Evolutionary conservation across 768 basidiomycete species (phyloP), one percentile per base, ranked within the genome.

Genomic region (Pleurotus tuoliensis): DNA sequence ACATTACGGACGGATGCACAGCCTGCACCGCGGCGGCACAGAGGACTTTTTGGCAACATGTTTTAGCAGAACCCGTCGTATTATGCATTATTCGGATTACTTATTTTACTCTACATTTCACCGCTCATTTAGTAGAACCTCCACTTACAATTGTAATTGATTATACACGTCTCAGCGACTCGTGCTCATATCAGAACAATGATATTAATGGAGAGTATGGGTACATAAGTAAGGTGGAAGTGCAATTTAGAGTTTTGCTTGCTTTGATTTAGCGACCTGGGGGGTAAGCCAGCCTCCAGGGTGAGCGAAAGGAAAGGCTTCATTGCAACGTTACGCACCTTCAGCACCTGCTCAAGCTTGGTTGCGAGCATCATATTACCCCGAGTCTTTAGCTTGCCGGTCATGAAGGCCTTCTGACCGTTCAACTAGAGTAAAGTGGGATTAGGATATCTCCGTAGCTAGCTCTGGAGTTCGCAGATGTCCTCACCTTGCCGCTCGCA

Each of bases 361-460:
- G 92, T 95, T 1, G 90, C 92, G 59, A 95, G 82, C 92, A 95
- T 94, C 71, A 94, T 85, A 73, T 94, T 94, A 55, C 92, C 93
- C 69, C 82, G 88, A 13, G 90, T 88, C 82, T 95, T 96, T 49
- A 97, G 82, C 67, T 91, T 90, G 25, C 94, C 94, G 5, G 90
- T 91, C 90, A 98, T 92, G 76, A 94, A 97, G 18, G 94, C 94
- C 68, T 94, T 94, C 73, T 97, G 94, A 16, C 92, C 94, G 63
- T 90, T 92, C 45, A 89, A 75, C 88, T 92, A 25, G 48, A 46
- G 30, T 34, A 34, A 34, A 34, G 30, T 4, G 30, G 30, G 30
- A 9, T 34, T 11, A 34, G 9, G 9, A 34, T 34, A 34, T 34
- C 4, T 34, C 8, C 30, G 30, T 34, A 34, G 30, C 30, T 34